Conservation (phyloP, 306 rosid species). For the Lathyrus oleraceus region DNA sequence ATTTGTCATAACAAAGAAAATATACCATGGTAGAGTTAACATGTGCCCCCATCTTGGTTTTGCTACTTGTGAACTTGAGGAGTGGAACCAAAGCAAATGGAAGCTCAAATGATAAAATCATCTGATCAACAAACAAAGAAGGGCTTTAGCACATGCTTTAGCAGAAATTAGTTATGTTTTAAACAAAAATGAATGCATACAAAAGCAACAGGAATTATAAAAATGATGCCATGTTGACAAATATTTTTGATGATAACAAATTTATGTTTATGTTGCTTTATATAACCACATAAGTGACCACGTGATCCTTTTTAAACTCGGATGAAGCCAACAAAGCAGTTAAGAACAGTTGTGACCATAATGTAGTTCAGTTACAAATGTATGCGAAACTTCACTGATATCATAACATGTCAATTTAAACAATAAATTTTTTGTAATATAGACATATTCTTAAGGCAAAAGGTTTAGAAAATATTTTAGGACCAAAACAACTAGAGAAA, state of each 20-base stretch:
- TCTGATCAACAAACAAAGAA: constrained; percentile 52
- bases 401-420: not conserved
- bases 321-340: constrained; percentile 9
- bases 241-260: constrained; percentile 6
- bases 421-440: constrained; percentile 6
- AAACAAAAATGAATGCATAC: constrained; percentile 16
- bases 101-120: constrained; percentile 96
- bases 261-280: not conserved
- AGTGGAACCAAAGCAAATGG: constrained; percentile 96
- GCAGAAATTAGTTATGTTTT: not conserved
- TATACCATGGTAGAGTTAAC: constrained; percentile 75
- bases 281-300: not conserved
- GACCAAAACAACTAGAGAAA: constrained; percentile 18
- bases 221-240: constrained; percentile 18
- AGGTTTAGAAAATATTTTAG: constrained; percentile 13
- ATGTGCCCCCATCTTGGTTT: constrained; percentile 82
- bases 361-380: constrained; percentile 15
- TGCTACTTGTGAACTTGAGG: constrained; percentile 87
- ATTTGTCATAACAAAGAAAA: constrained; percentile 3
- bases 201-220: constrained; percentile 11
- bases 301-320: not conserved
- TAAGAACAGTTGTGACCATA: not conserved
- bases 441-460: not conserved
- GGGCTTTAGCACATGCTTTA: constrained; percentile 28
- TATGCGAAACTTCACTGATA: constrained; percentile 10